Conservation (phyloP, 1,284 basidiomycete species). For the Exsudoporus floridanus region DNA sequence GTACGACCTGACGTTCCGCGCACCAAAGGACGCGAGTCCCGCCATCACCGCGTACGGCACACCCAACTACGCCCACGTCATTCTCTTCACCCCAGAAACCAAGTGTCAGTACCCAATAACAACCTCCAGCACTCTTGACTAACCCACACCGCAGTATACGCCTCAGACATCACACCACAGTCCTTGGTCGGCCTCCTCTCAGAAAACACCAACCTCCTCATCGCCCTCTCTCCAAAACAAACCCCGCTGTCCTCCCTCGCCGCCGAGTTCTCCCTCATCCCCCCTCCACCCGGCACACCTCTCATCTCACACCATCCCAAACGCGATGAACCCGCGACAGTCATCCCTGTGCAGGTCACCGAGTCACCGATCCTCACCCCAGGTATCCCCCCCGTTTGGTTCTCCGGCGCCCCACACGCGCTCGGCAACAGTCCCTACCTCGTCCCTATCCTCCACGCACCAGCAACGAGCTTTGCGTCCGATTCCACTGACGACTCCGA, state of each 20-base stretch:
- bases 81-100: slow-evolving; percentile 78
- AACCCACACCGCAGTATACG: slow-evolving; percentile 50
- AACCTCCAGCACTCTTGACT: neutral
- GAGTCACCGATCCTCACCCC: slow-evolving; percentile 47
- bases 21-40: slow-evolving; percentile 69
- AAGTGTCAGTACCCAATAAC: slow-evolving; percentile 57
- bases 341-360: slow-evolving; percentile 57
- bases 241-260: slow-evolving; percentile 71
- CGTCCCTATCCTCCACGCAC: slow-evolving; percentile 79
- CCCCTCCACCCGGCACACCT: slow-evolving; percentile 71
- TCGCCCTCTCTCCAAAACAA: slow-evolving; percentile 76
- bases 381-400: slow-evolving; percentile 62
- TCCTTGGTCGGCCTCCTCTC: slow-evolving; percentile 73
- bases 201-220: slow-evolving; percentile 79
- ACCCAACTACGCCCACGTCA: slow-evolving; percentile 78
- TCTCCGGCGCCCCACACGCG: slow-evolving; percentile 74
- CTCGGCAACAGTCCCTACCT: slow-evolving; percentile 81
- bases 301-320: slow-evolving; percentile 76
- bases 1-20: slow-evolving; percentile 75
- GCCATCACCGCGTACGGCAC: slow-evolving; percentile 69
- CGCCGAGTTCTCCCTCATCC: slow-evolving; percentile 73
- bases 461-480: slow-evolving; percentile 69
- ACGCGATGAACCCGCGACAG: slow-evolving; percentile 54
- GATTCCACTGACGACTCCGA: slow-evolving; percentile 59
- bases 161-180: slow-evolving; percentile 82